phyloP scores from a whole-genome alignment of 192 early-diverging fungal genomes.

The Entomortierella lignicola region DNA sequence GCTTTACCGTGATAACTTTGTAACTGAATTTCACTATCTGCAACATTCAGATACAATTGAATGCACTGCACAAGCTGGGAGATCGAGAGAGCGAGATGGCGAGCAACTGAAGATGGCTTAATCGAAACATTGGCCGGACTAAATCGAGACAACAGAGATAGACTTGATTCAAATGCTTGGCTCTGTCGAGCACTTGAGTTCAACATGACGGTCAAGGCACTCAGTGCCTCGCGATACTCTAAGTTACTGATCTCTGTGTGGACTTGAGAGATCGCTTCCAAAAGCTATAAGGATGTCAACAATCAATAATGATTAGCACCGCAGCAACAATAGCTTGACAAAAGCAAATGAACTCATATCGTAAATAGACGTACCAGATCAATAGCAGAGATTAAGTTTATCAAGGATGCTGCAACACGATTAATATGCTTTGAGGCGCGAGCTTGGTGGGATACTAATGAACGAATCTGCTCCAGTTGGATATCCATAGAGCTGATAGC shows the following conservation, averaged over 20 bases:
- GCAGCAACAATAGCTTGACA: background rate
- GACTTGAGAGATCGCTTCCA: conserved; percentile 40
- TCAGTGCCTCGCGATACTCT: conserved; percentile 18
- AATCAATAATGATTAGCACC: background rate
- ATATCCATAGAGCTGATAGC: conserved; percentile 47
- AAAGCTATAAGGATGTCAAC: conserved; percentile 17
- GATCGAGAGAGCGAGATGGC: conserved; percentile 31
- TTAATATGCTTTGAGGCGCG: conserved; percentile 39
- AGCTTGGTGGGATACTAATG: conserved; percentile 41
- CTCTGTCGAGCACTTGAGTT: conserved; percentile 22
- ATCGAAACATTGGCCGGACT: conserved; percentile 14
- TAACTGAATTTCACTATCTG: conserved; percentile 24
- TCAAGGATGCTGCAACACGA: conserved; percentile 49
- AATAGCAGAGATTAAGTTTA: conserved; percentile 41
- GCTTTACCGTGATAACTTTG: conserved; percentile 62
- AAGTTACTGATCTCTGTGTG: conserved; percentile 21
- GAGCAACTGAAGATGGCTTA: conserved; percentile 38
- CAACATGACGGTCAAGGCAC: conserved; percentile 6
- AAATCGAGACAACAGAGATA: conserved; percentile 14
- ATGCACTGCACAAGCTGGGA: conserved; percentile 24
- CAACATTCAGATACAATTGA: conserved; percentile 20
- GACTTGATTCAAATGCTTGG: conserved; percentile 2
- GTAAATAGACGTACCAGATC: conserved; percentile 22
- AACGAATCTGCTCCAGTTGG: conserved; percentile 51
- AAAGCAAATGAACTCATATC: background rate